Conservation (phyloP, 2,329 filamentous ascomycete species). For the Microdochium paspali region DNA sequence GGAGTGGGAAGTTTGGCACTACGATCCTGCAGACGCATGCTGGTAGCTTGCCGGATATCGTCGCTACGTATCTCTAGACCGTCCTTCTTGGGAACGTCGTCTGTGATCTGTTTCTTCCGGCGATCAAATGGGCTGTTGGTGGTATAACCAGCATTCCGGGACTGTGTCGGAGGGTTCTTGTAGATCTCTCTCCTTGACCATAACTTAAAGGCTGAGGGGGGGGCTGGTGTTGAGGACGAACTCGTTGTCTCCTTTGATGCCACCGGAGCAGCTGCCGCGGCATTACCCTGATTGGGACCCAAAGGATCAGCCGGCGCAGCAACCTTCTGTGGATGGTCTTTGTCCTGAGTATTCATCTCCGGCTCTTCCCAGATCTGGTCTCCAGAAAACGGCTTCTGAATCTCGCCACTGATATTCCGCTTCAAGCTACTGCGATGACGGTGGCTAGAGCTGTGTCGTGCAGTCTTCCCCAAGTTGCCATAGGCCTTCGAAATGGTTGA, state of each 20-base stretch:
- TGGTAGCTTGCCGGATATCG: slow-evolving; percentile 84
- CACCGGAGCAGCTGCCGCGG: slow-evolving; percentile 26
- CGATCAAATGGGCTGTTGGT: slow-evolving; percentile 44
- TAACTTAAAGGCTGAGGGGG: slow-evolving; percentile 27
- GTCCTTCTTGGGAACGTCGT: slow-evolving; percentile 55
- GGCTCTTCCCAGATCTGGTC: slow-evolving; percentile 89
- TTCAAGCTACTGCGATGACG: slow-evolving; percentile 56
- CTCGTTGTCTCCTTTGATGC: slow-evolving; percentile 20
- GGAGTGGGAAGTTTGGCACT: slow-evolving; percentile 82
- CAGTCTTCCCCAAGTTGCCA: slow-evolving; percentile 23
- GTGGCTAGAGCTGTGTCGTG: slow-evolving; percentile 22
- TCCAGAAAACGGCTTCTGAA: slow-evolving; percentile 58
- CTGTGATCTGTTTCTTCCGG: slow-evolving; percentile 19
- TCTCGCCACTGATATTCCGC: slow-evolving; percentile 61
- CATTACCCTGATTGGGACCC: slow-evolving; percentile 54
- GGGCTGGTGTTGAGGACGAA: slow-evolving; percentile 20
- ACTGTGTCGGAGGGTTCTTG: slow-evolving; percentile 74
- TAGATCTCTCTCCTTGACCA: slow-evolving; percentile 63
- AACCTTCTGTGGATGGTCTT: background rate
- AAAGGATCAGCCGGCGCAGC: slow-evolving; percentile 17
- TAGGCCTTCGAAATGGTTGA: slow-evolving; percentile 28
- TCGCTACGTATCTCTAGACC: slow-evolving; percentile 77
- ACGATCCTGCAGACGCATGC: slow-evolving; percentile 78
- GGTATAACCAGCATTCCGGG: slow-evolving; percentile 71
- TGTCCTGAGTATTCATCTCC: slow-evolving; percentile 29